Evolutionary conservation across 495 filamentous ascomycete species (phyloP).

Genomic region (Neurospora sp.): DNA sequence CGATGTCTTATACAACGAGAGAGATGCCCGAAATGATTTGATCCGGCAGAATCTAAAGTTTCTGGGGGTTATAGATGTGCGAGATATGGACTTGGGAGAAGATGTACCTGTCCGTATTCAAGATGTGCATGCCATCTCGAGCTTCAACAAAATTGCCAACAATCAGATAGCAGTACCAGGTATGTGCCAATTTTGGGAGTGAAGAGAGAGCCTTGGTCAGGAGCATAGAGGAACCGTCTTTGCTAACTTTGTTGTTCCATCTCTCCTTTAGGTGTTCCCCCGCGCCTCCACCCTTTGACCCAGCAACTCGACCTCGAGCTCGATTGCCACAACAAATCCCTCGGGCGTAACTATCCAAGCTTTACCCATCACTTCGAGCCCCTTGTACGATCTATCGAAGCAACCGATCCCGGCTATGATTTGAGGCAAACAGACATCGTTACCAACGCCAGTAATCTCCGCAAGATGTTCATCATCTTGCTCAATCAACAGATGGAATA

Average conservation of each 20-base stretch:
- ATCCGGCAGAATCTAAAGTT: not conserved
- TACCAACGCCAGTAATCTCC: conserved; percentile 15
- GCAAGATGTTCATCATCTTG: conserved; percentile 15
- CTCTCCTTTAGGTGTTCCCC: conserved; percentile 6
- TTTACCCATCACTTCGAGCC: conserved; percentile 15
- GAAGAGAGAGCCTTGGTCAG: not conserved
- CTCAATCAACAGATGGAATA: not conserved
- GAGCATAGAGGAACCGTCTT: not conserved
- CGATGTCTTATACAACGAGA: not conserved
- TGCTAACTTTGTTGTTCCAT: not conserved
- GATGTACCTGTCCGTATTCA: not conserved
- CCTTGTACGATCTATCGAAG: conserved; percentile 10
- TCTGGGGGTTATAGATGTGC: not conserved
- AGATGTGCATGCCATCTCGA: conserved; percentile 6
- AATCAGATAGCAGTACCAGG: conserved; percentile 18
- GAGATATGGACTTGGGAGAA: not conserved
- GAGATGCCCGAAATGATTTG: not conserved
- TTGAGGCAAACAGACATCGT: conserved; percentile 6
- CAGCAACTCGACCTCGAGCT: not conserved
- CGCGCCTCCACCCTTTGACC: conserved; percentile 6
- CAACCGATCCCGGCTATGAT: conserved; percentile 4
- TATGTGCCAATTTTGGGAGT: not conserved
- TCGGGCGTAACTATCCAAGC: not conserved
- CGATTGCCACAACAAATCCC: conserved; percentile 2
- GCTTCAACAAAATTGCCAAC: conserved; percentile 16